phyloP scores from a whole-genome alignment of 345 rosid species.

The Mallotus nudiflorus region DNA sequence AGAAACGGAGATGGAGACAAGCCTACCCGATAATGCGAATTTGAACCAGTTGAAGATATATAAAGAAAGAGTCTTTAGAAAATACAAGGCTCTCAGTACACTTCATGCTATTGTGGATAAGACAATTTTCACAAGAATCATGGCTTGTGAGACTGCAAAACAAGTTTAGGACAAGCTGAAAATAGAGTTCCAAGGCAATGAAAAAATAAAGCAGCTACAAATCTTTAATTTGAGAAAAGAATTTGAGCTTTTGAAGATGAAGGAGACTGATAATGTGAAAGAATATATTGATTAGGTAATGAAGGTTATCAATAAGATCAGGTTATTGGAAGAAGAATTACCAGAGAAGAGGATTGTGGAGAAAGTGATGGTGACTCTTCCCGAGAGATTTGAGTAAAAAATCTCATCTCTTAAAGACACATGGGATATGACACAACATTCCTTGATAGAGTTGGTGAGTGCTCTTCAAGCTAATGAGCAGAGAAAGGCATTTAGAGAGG shows the following conservation, averaged over 20 bases:
- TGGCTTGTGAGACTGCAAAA: too few species aligned
- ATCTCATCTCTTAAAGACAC: neutral
- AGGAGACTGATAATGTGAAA: too few species aligned
- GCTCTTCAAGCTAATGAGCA: neutral
- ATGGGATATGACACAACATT: neutral
- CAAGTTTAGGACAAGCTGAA: too few species aligned
- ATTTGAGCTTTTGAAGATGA: neutral
- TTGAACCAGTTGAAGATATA: too few species aligned
- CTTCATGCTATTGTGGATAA: neutral
- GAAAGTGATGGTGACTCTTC: neutral
- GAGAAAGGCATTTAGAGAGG: neutral
- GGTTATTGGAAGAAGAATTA: too few species aligned
- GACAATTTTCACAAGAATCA: neutral
- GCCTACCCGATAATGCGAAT: too few species aligned
- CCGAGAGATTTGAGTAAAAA: neutral
- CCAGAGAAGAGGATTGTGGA: too few species aligned
- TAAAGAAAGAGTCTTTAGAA: too few species aligned
- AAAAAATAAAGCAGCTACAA: neutral
- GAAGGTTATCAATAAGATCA: too few species aligned
- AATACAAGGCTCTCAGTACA: neutral
- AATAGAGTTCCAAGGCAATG: too few species aligned
- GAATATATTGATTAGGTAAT: too few species aligned
- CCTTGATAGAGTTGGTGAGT: neutral
- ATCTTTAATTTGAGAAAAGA: slow-evolving; percentile 1
- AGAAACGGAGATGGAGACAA: too few species aligned